Percentiles rank a stretch among this genome's conserved stretches.
Conservation (phyloP, 257 asterid species). For the Solanum pennellii region DNA sequence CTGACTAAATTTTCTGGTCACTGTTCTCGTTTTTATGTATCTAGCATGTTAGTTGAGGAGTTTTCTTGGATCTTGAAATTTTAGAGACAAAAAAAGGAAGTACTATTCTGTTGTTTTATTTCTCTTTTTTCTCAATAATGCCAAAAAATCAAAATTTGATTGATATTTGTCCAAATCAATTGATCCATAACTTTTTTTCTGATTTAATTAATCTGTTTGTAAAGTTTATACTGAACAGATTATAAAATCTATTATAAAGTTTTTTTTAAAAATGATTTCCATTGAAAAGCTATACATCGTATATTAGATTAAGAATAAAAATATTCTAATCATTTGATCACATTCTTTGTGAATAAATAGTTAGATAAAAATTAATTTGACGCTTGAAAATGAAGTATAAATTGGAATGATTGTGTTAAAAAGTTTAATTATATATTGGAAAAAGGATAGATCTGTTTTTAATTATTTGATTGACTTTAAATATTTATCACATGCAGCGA, state of each 20-base stretch:
- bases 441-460: not conserved
- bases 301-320: not conserved
- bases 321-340: not conserved
- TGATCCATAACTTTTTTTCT: not conserved
- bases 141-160: not conserved
- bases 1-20: no score
- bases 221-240: not conserved
- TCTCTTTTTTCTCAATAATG: not conserved
- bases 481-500: not conserved
- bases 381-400: not conserved
- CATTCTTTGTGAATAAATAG: not conserved
- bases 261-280: not conserved
- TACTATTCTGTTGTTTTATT: not conserved
- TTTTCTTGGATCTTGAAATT: not conserved
- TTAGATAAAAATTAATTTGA: not conserved
- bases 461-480: not conserved
- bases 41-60: not conserved
- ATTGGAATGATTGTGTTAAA: not conserved
- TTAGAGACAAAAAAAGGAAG: not conserved
- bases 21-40: no score
- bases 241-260: not conserved
- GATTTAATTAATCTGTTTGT: not conserved
- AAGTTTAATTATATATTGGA: not conserved
- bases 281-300: not conserved
- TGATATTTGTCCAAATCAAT: not conserved